Base-by-base conservation (phyloP, 768 basidiomycete genomes). In the Mycena galopus region DNA sequence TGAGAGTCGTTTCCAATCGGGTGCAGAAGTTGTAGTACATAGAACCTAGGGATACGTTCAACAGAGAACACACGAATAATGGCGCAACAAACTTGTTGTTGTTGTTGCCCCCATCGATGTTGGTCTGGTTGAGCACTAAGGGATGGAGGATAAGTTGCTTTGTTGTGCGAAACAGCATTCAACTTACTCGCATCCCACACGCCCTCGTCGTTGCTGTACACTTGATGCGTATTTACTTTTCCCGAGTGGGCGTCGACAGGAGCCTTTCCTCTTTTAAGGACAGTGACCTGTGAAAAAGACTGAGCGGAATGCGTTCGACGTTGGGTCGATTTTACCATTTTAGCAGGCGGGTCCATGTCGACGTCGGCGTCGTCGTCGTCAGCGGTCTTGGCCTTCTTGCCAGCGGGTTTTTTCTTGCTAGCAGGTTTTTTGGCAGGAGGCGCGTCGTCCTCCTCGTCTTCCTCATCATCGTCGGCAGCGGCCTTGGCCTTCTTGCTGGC, bases 21-120 rank as follows among this genome's bases (percentile, higher is more conserved):
- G 72, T 90, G 89, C 58, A 90, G 79, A 8, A 91, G 80, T 71
- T 91, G 90, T 19, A 91, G 79, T 2, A 90, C 88, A 65, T 91
- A 91, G 78, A 89, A 91, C 74, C 88, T 90, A 51, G 42, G 8
- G 4, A 19, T 42, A 14, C 19, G 33, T 23, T 44, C 25, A 61
- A 55, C 30, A 37, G 10, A 35, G 32, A n/a, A 60, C 16, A n/a
- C 14, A 63, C 27, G 30, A 33, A 30, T 39, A 12, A n/a, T 53
- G 19, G 30, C 32, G 7, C 39, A 27, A 67, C 79, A 55, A 56
- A 89, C 88, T 91, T 90, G 77, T 90, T 90, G 64, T 81, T 79
- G 33, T 80, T 78, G 65, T 81, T 79, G 30, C 79, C 77, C 42
- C 82, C 83, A 51, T 84, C 85, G 59, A 90, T 83, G 72, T 90